These are phyloP conservation scores for Neopestalotiopsis clavispora DNA, from an alignment of 2,329 filamentous ascomycete species.

Conservation along the genomic window DNA sequence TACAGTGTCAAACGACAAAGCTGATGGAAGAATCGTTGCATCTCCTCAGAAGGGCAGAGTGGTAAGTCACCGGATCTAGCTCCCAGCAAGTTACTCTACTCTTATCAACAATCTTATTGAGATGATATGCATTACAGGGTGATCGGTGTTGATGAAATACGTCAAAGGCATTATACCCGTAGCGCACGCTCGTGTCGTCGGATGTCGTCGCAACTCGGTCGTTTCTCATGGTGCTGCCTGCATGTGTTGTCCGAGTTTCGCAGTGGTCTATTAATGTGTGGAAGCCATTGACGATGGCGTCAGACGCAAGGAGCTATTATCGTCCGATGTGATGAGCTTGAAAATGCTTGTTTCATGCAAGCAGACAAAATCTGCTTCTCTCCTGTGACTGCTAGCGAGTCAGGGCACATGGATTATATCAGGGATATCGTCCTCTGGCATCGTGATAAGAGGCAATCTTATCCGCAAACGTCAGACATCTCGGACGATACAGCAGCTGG, in stretches of 20 bases:
- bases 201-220: too few relatives aligned
- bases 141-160: too few relatives aligned
- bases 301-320: neutral
- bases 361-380: neutral
- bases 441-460: conserved; percentile 1
- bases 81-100: too few relatives aligned
- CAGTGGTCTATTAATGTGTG: neutral
- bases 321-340: neutral
- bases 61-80: too few relatives aligned
- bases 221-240: too few relatives aligned
- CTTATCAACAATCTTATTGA: too few relatives aligned
- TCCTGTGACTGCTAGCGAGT: neutral
- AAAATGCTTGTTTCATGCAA: neutral
- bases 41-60: too few relatives aligned
- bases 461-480: neutral
- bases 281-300: neutral
- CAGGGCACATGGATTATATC: neutral
- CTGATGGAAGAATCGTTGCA: too few relatives aligned
- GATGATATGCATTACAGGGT: too few relatives aligned
- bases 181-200: too few relatives aligned
- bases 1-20: too few relatives aligned
- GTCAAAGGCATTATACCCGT: too few relatives aligned
- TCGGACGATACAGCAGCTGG: neutral
- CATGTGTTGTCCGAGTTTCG: neutral
- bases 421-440: neutral